A percentile compares a stretch with the other conserved stretches of the same genome.
phyloP scores from a whole-genome alignment of 2,329 filamentous ascomycete species.

The Dothiorella sarmentorum region DNA sequence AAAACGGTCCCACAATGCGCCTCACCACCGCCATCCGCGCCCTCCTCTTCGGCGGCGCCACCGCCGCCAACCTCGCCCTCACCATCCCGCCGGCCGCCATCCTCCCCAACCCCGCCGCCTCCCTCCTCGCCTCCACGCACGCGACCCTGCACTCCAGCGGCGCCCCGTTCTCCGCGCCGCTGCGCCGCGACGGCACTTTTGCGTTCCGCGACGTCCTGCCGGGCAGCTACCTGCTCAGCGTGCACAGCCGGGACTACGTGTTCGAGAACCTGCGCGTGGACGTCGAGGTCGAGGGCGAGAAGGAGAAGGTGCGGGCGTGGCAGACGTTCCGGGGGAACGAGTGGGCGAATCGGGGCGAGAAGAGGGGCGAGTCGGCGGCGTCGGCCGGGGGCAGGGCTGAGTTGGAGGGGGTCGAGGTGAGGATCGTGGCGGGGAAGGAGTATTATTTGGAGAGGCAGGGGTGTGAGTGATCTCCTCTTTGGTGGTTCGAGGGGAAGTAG shows the following conservation, averaged over 20 bases:
- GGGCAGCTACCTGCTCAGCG: slow-evolving; percentile 77
- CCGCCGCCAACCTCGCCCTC: slow-evolving; percentile 14
- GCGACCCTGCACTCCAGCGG: slow-evolving; percentile 62
- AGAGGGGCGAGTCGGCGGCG: slow-evolving; percentile 37
- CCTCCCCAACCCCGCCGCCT: background rate
- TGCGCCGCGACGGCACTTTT: slow-evolving; percentile 68
- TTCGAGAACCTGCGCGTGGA: slow-evolving; percentile 83
- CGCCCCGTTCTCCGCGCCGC: slow-evolving; percentile 54
- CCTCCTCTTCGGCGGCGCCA: too few relatives aligned
- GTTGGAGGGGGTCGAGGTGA: slow-evolving; percentile 51
- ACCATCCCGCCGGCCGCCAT: slow-evolving; percentile 18
- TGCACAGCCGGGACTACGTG: slow-evolving; percentile 69
- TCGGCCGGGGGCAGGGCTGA: slow-evolving; percentile 35
- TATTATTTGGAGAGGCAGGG: slow-evolving; percentile 74
- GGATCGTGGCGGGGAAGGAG: slow-evolving; percentile 60
- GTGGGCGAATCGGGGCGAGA: slow-evolving; percentile 81
- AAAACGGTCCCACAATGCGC: too few relatives aligned
- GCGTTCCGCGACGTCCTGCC: slow-evolving; percentile 68
- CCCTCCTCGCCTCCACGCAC: slow-evolving; percentile 49
- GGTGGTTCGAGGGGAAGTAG: background rate
- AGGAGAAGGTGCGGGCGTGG: slow-evolving; percentile 61
- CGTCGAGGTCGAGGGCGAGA: slow-evolving; percentile 44
- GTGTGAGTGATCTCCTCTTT: slow-evolving; percentile 69
- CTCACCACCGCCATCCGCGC: too few relatives aligned
- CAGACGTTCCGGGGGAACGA: slow-evolving; percentile 87